Percentiles rank a stretch among this genome's conserved stretches.
These are phyloP conservation scores for Vitis cinerea DNA, from an alignment of 164 flowering plant species.

Conservation along the genomic window DNA sequence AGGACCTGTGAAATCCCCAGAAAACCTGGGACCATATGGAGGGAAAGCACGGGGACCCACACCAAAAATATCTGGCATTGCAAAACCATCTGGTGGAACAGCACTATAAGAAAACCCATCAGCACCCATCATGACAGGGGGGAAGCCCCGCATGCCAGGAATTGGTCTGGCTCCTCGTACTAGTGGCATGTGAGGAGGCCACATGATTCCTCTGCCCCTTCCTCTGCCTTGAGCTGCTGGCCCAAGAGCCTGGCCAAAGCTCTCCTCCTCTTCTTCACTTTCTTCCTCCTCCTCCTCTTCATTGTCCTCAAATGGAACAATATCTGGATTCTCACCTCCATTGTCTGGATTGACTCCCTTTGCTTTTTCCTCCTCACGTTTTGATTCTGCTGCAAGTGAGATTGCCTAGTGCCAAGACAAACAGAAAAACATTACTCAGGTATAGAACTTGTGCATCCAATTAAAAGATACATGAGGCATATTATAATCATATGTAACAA, in stretches of 20 bases:
- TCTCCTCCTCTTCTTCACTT: constrained; percentile 85
- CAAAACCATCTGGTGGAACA: constrained; percentile 62
- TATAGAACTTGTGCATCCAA: not conserved
- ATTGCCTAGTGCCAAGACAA: constrained; percentile 51
- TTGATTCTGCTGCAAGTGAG: constrained; percentile 78
- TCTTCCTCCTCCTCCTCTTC: constrained; percentile 99
- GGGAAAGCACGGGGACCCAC: constrained; percentile 73
- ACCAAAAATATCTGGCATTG: constrained; percentile 70
- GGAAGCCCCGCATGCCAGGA: constrained; percentile 82
- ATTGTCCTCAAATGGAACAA: constrained; percentile 95
- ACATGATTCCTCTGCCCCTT: constrained; percentile 88
- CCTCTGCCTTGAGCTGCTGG: constrained; percentile 65
- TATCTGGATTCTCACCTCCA: constrained; percentile 79
- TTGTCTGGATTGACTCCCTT: constrained; percentile 84
- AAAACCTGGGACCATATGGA: constrained; percentile 83
- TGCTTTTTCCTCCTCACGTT: constrained; percentile 92
- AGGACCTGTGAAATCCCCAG: constrained; percentile 67
- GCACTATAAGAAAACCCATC: constrained; percentile 83
- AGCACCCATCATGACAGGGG: constrained; percentile 85
- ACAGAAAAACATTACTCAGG: constrained; percentile 4
- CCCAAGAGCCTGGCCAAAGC: constrained; percentile 37
- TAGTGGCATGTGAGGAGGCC: constrained; percentile 83
- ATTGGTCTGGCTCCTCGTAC: constrained; percentile 73
- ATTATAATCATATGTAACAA: not conserved
- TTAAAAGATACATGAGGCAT: not conserved